phyloP scores from a whole-genome alignment of 1,284 basidiomycete species.

The Cryptococcus amylolentus region DNA sequence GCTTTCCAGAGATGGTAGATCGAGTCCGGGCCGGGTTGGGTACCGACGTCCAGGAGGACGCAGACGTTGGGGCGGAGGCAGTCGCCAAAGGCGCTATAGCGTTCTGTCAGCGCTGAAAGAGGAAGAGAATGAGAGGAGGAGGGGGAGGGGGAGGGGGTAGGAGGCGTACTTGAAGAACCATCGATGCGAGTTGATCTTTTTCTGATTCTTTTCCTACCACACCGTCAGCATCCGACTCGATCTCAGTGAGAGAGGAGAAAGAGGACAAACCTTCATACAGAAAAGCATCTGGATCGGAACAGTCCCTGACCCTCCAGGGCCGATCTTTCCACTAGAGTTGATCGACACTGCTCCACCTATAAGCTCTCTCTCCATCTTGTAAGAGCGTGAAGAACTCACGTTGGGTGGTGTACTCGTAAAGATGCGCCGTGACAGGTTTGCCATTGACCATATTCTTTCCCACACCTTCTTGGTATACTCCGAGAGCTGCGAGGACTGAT shows the following conservation, averaged over 20 bases:
- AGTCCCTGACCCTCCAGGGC: conserved; percentile 62
- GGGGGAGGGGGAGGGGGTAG: neutral
- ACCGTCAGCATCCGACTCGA: neutral
- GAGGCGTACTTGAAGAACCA: conserved; percentile 79
- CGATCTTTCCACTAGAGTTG: conserved; percentile 73
- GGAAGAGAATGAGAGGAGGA: neutral
- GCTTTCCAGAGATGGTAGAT: conserved; percentile 98
- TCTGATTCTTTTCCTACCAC: conserved; percentile 43
- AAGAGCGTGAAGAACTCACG: conserved; percentile 54
- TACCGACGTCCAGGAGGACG: conserved; percentile 90
- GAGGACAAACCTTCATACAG: conserved; percentile 76
- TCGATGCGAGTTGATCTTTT: conserved; percentile 79
- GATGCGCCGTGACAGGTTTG: conserved; percentile 81
- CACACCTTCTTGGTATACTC: conserved; percentile 80
- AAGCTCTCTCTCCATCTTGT: neutral
- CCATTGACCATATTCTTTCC: conserved; percentile 87
- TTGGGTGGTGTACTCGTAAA: conserved; percentile 92
- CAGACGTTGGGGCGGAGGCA: conserved; percentile 76
- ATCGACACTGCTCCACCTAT: conserved; percentile 60
- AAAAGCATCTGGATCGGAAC: conserved; percentile 91
- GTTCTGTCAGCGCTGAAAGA: neutral
- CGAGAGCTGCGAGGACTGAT: conserved; percentile 82
- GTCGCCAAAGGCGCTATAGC: neutral
- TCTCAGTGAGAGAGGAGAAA: neutral
- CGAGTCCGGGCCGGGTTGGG: conserved; percentile 78